These are phyloP conservation scores for Skeletonema menzelii DNA, from an alignment of 108 stramenopile genomes.

Conservation along the genomic window DNA sequence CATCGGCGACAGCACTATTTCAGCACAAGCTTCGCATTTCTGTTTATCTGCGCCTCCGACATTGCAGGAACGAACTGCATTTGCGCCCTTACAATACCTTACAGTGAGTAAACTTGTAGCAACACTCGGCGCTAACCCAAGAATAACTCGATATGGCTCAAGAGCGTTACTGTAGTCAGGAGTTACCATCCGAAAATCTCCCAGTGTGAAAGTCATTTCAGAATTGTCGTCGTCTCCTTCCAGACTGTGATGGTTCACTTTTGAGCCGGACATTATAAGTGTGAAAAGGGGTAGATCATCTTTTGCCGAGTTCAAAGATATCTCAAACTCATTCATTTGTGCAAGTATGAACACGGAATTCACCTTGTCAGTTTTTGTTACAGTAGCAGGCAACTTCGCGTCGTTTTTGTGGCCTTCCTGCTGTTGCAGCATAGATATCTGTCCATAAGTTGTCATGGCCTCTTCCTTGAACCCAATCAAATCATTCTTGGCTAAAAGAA, in stretches of 20 bases:
- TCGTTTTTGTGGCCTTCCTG: not conserved
- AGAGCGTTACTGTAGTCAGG: constrained; percentile 39
- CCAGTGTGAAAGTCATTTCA: constrained; percentile 54
- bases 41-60: constrained; percentile 28
- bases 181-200: constrained; percentile 64
- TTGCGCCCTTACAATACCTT: constrained; percentile 57
- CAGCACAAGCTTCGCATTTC: constrained; percentile 60
- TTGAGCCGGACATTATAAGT: constrained; percentile 65
- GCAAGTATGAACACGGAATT: constrained; percentile 59
- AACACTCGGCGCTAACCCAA: constrained; percentile 70
- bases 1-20: constrained; percentile 77
- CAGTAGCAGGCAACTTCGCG: not conserved
- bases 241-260: constrained; percentile 39
- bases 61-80: constrained; percentile 46
- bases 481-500: constrained; percentile 38
- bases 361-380: not conserved
- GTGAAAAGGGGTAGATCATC: constrained; percentile 82
- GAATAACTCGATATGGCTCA: constrained; percentile 63
- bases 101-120: constrained; percentile 70
- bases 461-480: constrained; percentile 46
- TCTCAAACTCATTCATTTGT: constrained; percentile 67
- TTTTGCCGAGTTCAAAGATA: constrained; percentile 70
- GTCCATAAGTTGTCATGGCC: constrained; percentile 37
- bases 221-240: constrained; percentile 28
- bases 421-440: constrained; percentile 21